These are phyloP conservation scores for Coccinonectria pachysandricola DNA, from an alignment of 2,329 filamentous ascomycete species.

Conservation along the genomic window DNA sequence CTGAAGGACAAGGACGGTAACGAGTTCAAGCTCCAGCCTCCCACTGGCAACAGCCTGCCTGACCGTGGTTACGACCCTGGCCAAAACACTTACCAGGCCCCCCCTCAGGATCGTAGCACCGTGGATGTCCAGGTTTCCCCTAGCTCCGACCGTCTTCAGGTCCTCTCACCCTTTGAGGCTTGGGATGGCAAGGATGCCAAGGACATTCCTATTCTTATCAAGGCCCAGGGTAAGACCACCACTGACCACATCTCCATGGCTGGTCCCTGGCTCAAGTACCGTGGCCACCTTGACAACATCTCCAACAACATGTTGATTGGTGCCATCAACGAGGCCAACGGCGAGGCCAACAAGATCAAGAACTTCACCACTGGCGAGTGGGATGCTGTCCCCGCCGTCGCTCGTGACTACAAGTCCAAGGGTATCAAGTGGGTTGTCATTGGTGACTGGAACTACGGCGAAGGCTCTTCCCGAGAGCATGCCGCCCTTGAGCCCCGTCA, in stretches of 20 bases:
- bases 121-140: conserved; percentile 79
- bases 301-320: conserved; percentile 99
- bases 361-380: conserved; percentile 78
- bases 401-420: conserved; percentile 97
- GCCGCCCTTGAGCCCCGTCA: conserved; percentile 95
- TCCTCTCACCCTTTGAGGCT: conserved; percentile 72
- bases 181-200: conserved; percentile 90
- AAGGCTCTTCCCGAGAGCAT: conserved; percentile 95
- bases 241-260: conserved; percentile 98
- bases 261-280: conserved; percentile 97
- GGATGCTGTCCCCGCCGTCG: conserved; percentile 83
- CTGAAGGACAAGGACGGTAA: conserved; percentile 95
- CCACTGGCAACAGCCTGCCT: conserved; percentile 74
- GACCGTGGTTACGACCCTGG: conserved; percentile 78
- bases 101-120: conserved; percentile 63
- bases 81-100: conserved; percentile 90
- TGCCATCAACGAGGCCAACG: conserved; percentile 91
- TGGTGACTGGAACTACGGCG: conserved; percentile 99
- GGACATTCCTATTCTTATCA: conserved; percentile 87
- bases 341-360: conserved; percentile 94
- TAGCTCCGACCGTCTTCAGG: conserved; percentile 84
- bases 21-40: conserved; percentile 78
- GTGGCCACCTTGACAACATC: conserved; percentile 98
- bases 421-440: conserved; percentile 94
- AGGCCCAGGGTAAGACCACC: conserved; percentile 95